These are phyloP conservation scores for Ilex asprella DNA, from an alignment of 257 asterid genomes.

Conservation along the genomic window DNA sequence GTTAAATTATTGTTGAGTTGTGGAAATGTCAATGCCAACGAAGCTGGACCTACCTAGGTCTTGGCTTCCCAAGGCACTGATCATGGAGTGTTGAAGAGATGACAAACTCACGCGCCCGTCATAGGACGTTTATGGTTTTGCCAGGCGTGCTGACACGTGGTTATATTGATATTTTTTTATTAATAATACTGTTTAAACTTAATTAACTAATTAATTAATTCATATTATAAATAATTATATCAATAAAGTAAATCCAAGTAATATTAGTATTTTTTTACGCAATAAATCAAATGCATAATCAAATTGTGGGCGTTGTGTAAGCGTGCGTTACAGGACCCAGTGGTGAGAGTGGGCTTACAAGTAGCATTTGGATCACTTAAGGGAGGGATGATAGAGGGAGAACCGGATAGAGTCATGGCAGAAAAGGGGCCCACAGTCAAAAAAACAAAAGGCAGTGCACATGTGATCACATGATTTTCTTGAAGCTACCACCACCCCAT, in stretches of 20 bases:
- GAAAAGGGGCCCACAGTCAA: slow-evolving; percentile 23
- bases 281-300: too few species aligned
- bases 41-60: slow-evolving; percentile 38
- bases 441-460: slow-evolving; percentile 31
- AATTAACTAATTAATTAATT: neutral
- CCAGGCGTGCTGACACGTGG: too few species aligned
- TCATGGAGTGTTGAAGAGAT: slow-evolving; percentile 24
- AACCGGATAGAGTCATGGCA: slow-evolving; percentile 40
- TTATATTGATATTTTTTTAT: neutral
- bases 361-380: neutral
- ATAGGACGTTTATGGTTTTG: neutral
- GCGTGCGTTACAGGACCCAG: neutral
- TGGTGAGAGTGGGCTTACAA: neutral
- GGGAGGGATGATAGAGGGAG: slow-evolving; percentile 1
- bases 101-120: slow-evolving; percentile 8
- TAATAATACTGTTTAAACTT: neutral
- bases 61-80: slow-evolving; percentile 22
- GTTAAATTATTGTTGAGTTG: slow-evolving; percentile 34
- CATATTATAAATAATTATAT: too few species aligned
- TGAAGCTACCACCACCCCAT: slow-evolving; percentile 39
- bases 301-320: neutral
- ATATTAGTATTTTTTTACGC: too few species aligned
- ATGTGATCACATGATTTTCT: slow-evolving; percentile 64
- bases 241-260: too few species aligned
- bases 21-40: slow-evolving; percentile 51